Base-by-base conservation (phyloP, 345 rosid genomes). In the Arabidopsis suecica region DNA sequence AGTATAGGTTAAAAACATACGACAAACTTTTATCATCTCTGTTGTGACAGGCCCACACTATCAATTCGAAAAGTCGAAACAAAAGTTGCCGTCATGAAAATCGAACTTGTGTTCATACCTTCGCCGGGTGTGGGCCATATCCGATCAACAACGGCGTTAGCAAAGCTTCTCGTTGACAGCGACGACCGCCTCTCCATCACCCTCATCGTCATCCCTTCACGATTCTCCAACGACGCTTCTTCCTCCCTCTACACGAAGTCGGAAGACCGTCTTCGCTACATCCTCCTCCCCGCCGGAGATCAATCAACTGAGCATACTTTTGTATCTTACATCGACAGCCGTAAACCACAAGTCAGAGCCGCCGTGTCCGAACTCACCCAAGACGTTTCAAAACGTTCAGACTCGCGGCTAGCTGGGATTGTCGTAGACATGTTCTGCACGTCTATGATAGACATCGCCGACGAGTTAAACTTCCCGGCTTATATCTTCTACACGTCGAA, bases 341-440 rank as follows among this genome's bases (percentile, higher is more conserved):
- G 81, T 23, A 84, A 82, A 45, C 75, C 68, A 48, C 68, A 36
- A 3, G 83, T 85, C 41, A 79, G 38, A 65, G 69, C 69, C 1
- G 83, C 65, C 22, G 62, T 84, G 10, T 34, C 81, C 9, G 28
- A 74, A 7, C 73, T 77, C 9, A 5, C 30, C 7, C 13, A 5
- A 0, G 18, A 49, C 0, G 9, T 1, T 3, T 23, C 68, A 5
- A 44, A 23, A 28, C 48, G 28, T 37, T 28, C 38, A 57, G 67
- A 42, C 58, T 22, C 74, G 20, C 68, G 8, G 32, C 74, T 89
- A 0, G 89, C 80, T 3, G 86, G 88, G 14, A 56, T 89, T 49
- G 82, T 87, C 11, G 23, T 84, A 2, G 94, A 83, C 73, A 76
- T 89, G 88, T 83, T 86, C 32, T 87, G 86, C 56, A 79, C 75